These are phyloP conservation scores for Pleomassaria siparia DNA, from an alignment of 2,329 filamentous ascomycete genomes.

Conservation along the genomic window DNA sequence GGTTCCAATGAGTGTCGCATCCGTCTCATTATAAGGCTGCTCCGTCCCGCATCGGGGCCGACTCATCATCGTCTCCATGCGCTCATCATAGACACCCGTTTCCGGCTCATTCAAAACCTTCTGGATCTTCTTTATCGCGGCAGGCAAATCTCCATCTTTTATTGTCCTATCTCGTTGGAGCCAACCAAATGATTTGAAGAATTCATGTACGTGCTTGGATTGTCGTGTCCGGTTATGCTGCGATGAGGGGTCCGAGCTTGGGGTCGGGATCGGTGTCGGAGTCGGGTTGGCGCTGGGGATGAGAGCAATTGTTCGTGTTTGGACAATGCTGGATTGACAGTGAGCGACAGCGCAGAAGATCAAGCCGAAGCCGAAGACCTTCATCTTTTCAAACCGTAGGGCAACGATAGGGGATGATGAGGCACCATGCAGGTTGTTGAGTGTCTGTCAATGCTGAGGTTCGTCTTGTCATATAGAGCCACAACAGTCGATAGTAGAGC, in stretches of 20 bases:
- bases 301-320: conserved; percentile 14
- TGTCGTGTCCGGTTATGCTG: conserved; percentile 20
- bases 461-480: neutral
- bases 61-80: conserved; percentile 27
- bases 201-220: conserved; percentile 30
- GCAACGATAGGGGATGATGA: neutral
- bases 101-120: conserved; percentile 25
- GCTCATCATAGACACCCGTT: conserved; percentile 27
- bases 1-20: conserved; percentile 11
- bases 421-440: conserved; percentile 9
- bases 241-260: conserved; percentile 9
- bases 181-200: conserved; percentile 34
- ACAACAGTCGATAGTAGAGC: neutral
- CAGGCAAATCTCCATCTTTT: conserved; percentile 22
- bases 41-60: conserved; percentile 28
- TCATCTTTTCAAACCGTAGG: conserved; percentile 15
- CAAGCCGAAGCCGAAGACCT: neutral
- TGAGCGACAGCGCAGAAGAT: conserved; percentile 6
- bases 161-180: conserved; percentile 21
- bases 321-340: conserved; percentile 6
- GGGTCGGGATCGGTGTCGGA: conserved; percentile 1
- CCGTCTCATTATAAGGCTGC: conserved; percentile 24
- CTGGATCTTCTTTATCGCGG: conserved; percentile 32
- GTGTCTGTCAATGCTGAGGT: neutral
- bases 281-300: conserved; percentile 24